Conservation (phyloP, 2,329 filamentous ascomycete genomes). For the Ceratocystis cubensis region DNA sequence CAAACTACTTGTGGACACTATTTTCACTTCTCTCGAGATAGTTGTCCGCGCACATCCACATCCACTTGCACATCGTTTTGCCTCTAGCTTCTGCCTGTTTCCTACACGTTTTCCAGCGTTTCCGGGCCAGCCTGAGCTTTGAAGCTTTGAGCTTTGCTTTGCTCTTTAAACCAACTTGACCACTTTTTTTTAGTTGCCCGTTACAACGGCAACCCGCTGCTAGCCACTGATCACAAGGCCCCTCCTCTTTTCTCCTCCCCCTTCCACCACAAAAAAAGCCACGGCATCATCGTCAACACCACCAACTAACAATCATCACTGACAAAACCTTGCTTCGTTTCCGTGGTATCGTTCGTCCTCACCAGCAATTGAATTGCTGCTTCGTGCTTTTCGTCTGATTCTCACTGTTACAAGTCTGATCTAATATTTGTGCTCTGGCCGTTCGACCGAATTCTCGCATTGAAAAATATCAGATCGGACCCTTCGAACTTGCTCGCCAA, state of each 20-base stretch:
- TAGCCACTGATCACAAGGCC: conserved; percentile 7
- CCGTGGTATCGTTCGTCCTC: background rate
- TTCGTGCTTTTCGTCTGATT: conserved; percentile 12
- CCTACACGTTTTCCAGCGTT: background rate
- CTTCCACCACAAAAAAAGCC: background rate
- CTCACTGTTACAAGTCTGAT: conserved; percentile 1
- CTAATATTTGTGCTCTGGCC: conserved; percentile 9
- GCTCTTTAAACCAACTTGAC: background rate
- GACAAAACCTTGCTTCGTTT: background rate
- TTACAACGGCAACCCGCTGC: conserved; percentile 3
- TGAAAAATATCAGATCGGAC: conserved; percentile 20
- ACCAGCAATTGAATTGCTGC: conserved; percentile 16
- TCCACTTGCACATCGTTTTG: background rate
- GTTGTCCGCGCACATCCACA: background rate
- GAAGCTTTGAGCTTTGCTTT: background rate
- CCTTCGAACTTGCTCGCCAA: conserved; percentile 14
- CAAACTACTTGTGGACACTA: background rate
- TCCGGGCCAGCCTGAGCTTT: background rate
- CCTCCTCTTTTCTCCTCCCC: background rate
- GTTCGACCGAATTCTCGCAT: conserved; percentile 20
- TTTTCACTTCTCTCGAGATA: conserved; percentile 11
- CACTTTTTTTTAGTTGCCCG: background rate
- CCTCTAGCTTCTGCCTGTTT: background rate
- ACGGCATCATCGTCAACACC: background rate
- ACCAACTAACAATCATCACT: background rate